A percentile compares a stretch with the other conserved stretches of the same genome.
phyloP scores from a whole-genome alignment of 495 filamentous ascomycete species.

The Neurospora sp. region DNA sequence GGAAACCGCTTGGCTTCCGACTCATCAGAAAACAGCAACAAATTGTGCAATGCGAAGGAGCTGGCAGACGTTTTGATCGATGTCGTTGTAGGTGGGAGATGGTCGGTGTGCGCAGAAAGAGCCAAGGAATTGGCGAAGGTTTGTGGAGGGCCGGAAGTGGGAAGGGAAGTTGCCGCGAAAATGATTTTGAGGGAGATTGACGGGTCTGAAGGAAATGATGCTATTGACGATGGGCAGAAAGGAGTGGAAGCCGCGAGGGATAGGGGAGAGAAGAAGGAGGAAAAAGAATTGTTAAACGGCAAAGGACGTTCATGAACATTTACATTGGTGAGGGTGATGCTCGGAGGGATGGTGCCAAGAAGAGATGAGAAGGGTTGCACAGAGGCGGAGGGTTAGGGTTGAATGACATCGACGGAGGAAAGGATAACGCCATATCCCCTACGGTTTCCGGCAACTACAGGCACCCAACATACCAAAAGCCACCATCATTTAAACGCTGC shows the following conservation, averaged over 20 bases:
- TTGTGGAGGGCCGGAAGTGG: conserved; percentile 11
- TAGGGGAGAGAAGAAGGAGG: not conserved
- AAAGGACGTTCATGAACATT: not conserved
- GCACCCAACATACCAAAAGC: not conserved
- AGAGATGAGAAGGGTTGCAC: not conserved
- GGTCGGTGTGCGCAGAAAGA: conserved; percentile 5
- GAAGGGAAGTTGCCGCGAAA: conserved; percentile 14
- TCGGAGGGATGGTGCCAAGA: not conserved
- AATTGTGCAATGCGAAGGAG: conserved; percentile 7
- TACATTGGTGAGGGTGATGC: not conserved
- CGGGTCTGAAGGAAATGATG: not conserved
- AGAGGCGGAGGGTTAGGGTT: not conserved
- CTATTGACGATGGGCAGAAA: not conserved
- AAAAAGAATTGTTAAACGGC: not conserved
- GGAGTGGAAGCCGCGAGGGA: not conserved
- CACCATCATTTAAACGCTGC: fast-evolving
- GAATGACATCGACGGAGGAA: not conserved
- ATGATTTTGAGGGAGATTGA: conserved; percentile 15
- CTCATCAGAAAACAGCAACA: not conserved
- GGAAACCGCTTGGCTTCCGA: conserved; percentile 23
- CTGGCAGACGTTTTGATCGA: conserved; percentile 14
- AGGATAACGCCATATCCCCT: not conserved
- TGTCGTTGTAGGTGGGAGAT: conserved; percentile 10
- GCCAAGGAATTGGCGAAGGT: conserved; percentile 15
- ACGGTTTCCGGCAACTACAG: not conserved